Evolutionary conservation across 129 eudicot genomes (phyloP), one percentile per base, ranked within the genome.

Genomic region (Solidago caesia): DNA sequence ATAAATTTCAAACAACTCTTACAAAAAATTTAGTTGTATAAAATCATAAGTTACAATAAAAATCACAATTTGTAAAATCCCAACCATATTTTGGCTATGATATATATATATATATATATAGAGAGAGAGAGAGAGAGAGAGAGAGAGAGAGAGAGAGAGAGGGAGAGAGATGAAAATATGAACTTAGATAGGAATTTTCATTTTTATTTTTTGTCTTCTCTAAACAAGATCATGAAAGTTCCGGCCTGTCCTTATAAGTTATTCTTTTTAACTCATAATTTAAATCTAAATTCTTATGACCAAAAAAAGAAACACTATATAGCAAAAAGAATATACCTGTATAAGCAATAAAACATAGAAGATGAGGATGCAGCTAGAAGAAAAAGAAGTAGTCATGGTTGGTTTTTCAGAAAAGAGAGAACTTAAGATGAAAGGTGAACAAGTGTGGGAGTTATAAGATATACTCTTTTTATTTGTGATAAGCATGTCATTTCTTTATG

Each of bases 331-430:
- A 33, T 49, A 8, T 76, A 83, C 90, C 82, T 77, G 84, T 16
- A 77, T 73, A 49, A 83, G 75, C 52, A 86, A 75, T 41, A 80
- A 70, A 77, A 14, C 69, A 80, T 45, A 68, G 44, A 86, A 68
- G 74, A 81, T 46, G 63, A 66, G 10, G 42, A 15, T 79, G 55
- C 61, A 57, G 39, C 7, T 5, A 49, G 82, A 26, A 55, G 73
- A 70, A 69, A 33, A 33, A 33, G 3, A 33, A 33, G 75, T 67
- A 71, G 64, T 78, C 90, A 86, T 85, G 62, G 73, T 8, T 48
- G 78, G 65, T 47, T 79, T n/a, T 64, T 14, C 13, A 10, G 62
- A 77, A 77, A 61, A 68, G 71, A 70, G 58, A 57, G 62, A 77
- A 70, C 39, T 33, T 33, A 2, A 72, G 70, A 56, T 73, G 83